phyloP scores from a whole-genome alignment of 257 asterid genomes.

The Nyctanthes arbortristis region DNA sequence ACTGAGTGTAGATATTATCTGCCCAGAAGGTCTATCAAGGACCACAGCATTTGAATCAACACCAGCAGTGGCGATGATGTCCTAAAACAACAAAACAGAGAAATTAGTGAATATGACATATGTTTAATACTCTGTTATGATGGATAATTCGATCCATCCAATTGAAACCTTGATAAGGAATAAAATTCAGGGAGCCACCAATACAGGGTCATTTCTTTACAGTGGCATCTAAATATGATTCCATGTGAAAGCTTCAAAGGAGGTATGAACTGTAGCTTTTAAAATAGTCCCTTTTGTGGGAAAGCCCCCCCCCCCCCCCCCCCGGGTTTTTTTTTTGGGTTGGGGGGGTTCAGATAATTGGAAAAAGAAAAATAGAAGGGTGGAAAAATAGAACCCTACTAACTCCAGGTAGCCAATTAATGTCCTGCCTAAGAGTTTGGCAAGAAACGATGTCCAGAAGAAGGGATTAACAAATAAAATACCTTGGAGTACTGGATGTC shows the following conservation, averaged over 20 bases:
- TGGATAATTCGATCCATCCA: neutral
- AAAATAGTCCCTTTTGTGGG: neutral
- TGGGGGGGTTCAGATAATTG: no score
- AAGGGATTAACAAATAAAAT: slow-evolving; percentile 16
- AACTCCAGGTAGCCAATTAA: no score
- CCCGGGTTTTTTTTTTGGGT: no score
- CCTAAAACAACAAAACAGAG: slow-evolving; percentile 46
- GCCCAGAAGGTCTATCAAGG: slow-evolving; percentile 85
- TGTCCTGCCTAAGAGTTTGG: neutral
- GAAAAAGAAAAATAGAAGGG: no score
- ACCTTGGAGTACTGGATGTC: slow-evolving; percentile 83
- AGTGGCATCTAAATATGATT: neutral
- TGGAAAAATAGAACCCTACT: no score
- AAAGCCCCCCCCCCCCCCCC: no score
- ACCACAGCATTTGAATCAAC: slow-evolving; percentile 81
- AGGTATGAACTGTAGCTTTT: neutral
- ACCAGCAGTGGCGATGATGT: slow-evolving; percentile 93
- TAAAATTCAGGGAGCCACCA: slow-evolving; percentile 1
- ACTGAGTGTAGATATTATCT: slow-evolving; percentile 86
- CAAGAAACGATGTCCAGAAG: neutral
- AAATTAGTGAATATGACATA: slow-evolving; percentile 12
- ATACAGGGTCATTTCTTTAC: neutral
- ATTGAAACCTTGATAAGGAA: neutral
- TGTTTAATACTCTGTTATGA: slow-evolving; percentile 2
- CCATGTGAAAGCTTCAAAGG: neutral